A percentile compares a stretch with the other conserved stretches of the same genome.
Conservation (phyloP, 2,329 filamentous ascomycete genomes). For the Xylaria sp. region DNA sequence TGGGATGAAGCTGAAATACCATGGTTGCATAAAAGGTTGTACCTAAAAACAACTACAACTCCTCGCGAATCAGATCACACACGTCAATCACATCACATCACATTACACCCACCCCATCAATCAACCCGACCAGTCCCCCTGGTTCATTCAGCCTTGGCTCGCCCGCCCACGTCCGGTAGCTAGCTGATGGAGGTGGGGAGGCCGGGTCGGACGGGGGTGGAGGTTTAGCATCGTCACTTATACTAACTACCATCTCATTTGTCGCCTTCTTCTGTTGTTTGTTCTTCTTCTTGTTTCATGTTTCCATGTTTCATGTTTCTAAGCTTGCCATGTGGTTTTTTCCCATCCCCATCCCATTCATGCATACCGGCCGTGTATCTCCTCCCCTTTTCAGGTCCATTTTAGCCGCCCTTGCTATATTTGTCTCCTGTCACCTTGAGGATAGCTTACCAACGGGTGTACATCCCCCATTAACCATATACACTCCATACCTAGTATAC, state of each 20-base stretch:
- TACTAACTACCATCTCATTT: neutral
- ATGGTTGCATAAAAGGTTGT: neutral
- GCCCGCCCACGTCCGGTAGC: neutral
- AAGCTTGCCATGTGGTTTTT: constrained; percentile 37
- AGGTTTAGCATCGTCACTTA: constrained; percentile 28
- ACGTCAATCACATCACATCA: neutral
- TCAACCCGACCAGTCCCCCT: neutral
- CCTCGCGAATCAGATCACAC: neutral
- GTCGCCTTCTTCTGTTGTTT: neutral
- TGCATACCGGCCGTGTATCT: constrained; percentile 6
- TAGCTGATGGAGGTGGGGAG: neutral
- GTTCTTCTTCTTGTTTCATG: constrained; percentile 29
- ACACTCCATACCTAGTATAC: neutral
- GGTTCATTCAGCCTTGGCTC: constrained; percentile 10
- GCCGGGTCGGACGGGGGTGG: neutral
- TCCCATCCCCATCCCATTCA: neutral
- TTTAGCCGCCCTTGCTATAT: constrained; percentile 40
- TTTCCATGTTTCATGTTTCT: constrained; percentile 43
- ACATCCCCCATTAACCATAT: constrained; percentile 6
- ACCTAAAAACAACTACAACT: constrained; percentile 9
- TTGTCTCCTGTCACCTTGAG: constrained; percentile 23
- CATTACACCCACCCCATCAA: neutral
- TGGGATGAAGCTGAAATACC: neutral
- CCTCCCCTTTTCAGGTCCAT: constrained; percentile 6
- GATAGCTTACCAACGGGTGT: neutral